These are phyloP conservation scores for Candida lessepsii DNA, from an alignment of 805 yeast genomes.

Conservation along the genomic window DNA sequence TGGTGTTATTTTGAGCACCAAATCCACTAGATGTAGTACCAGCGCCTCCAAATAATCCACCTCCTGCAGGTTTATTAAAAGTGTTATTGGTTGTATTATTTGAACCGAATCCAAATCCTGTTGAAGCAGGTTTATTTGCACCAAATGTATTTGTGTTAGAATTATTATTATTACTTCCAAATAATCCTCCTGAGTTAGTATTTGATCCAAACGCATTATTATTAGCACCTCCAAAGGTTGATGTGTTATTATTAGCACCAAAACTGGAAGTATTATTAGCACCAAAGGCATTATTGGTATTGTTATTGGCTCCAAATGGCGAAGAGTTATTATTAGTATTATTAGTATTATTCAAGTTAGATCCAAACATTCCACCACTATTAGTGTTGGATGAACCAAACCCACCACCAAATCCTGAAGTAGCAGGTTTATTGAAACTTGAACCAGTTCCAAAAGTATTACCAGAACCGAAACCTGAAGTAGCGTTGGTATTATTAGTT, in stretches of 20 bases:
- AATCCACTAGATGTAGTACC: slow-evolving; percentile 20
- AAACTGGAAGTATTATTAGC: slow-evolving; percentile 17
- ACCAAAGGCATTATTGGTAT: slow-evolving; percentile 25
- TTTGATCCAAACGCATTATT: slow-evolving; percentile 12
- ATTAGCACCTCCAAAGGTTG: slow-evolving; percentile 22
- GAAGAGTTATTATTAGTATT: slow-evolving; percentile 20
- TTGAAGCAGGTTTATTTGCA: slow-evolving; percentile 22
- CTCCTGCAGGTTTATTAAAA: slow-evolving; percentile 23
- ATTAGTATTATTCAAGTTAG: slow-evolving; percentile 23
- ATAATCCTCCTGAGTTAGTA: slow-evolving; percentile 14
- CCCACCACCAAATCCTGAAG: slow-evolving; percentile 17
- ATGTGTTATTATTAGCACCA: slow-evolving; percentile 15
- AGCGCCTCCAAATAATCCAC: slow-evolving; percentile 32
- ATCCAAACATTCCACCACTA: slow-evolving; percentile 25
- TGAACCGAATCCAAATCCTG: slow-evolving; percentile 30
- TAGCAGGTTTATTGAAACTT: slow-evolving; percentile 19
- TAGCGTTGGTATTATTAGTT: slow-evolving; percentile 18
- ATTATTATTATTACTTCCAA: slow-evolving; percentile 30
- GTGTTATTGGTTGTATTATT: slow-evolving; percentile 20
- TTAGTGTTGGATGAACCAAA: slow-evolving; percentile 5
- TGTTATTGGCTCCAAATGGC: slow-evolving; percentile 27
- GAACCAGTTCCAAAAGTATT: slow-evolving; percentile 28
- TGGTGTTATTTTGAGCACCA: slow-evolving; percentile 19
- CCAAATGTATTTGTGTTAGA: slow-evolving; percentile 28
- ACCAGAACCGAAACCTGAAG: slow-evolving; percentile 7